phyloP scores from a whole-genome alignment of 371 early-diverging fungal genomes.

The Batkoa obscura region DNA sequence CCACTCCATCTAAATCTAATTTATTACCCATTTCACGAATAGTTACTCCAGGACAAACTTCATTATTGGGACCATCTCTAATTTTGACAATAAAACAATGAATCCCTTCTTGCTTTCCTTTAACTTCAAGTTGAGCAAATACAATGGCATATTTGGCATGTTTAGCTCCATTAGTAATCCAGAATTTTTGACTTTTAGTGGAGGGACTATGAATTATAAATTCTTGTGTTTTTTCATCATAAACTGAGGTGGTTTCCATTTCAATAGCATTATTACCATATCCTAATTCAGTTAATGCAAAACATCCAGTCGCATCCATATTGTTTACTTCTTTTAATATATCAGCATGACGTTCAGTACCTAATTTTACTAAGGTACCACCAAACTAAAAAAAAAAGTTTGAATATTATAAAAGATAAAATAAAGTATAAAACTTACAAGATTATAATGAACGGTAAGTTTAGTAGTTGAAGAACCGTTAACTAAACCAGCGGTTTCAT shows the following conservation, averaged over 20 bases:
- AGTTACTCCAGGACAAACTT: constrained; percentile 29
- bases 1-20: constrained; percentile 38
- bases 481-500: constrained; percentile 49
- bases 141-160: constrained; percentile 48
- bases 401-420: neutral
- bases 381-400: constrained; percentile 19
- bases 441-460: constrained; percentile 25
- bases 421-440: constrained; percentile 13
- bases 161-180: constrained; percentile 22
- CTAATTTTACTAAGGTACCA: constrained; percentile 44
- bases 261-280: constrained; percentile 59
- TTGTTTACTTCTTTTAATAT: constrained; percentile 29
- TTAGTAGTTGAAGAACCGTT: constrained; percentile 48
- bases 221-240: constrained; percentile 28
- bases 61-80: constrained; percentile 20
- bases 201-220: constrained; percentile 51
- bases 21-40: constrained; percentile 51
- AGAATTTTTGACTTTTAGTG: constrained; percentile 42
- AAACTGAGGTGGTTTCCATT: constrained; percentile 44
- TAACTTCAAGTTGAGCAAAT: constrained; percentile 41
- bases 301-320: constrained; percentile 39
- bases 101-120: constrained; percentile 38
- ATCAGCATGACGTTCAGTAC: constrained; percentile 42
- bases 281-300: constrained; percentile 47
- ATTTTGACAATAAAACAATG: constrained; percentile 40